Percentiles rank a stretch among this genome's conserved stretches.
These are phyloP conservation scores for Gamarada debralockiae DNA, from an alignment of 495 filamentous ascomycete species.

Conservation along the genomic window DNA sequence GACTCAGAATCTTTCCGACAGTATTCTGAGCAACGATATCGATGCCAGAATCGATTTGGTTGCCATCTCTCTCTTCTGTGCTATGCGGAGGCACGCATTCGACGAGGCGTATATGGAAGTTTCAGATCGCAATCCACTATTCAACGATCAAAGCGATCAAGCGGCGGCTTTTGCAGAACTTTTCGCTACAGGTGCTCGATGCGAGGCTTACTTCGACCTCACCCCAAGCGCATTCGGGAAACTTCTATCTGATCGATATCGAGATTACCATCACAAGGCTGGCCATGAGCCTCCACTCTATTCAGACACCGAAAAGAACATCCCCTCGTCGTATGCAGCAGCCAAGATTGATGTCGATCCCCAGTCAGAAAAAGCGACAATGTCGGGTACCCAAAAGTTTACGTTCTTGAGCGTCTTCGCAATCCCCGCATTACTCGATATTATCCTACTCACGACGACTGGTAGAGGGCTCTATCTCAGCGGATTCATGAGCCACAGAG, in stretches of 20 bases:
- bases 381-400: conserved; percentile 47
- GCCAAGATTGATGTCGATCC: conserved; percentile 55
- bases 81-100: conserved; percentile 49
- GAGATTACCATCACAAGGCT: conserved; percentile 45
- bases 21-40: conserved; percentile 26
- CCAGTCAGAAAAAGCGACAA: conserved; percentile 36
- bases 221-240: conserved; percentile 50
- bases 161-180: conserved; percentile 58
- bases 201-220: conserved; percentile 57
- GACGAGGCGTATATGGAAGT: conserved; percentile 60
- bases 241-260: conserved; percentile 48
- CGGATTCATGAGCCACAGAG: conserved; percentile 44
- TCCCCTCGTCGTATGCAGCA: conserved; percentile 37
- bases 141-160: conserved; percentile 53
- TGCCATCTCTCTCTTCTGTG: conserved; percentile 51
- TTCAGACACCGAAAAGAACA: conserved; percentile 11
- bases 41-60: conserved; percentile 49
- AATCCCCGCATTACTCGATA: conserved; percentile 57
- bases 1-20: neutral
- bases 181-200: conserved; percentile 57
- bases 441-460: conserved; percentile 51
- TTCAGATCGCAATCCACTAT: conserved; percentile 54
- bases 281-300: conserved; percentile 35
- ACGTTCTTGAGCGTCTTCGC: conserved; percentile 59
- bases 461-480: conserved; percentile 57